Evolutionary conservation across 192 early-diverging fungal genomes (phyloP).

Genomic region (Blastocladiella britannica): DNA sequence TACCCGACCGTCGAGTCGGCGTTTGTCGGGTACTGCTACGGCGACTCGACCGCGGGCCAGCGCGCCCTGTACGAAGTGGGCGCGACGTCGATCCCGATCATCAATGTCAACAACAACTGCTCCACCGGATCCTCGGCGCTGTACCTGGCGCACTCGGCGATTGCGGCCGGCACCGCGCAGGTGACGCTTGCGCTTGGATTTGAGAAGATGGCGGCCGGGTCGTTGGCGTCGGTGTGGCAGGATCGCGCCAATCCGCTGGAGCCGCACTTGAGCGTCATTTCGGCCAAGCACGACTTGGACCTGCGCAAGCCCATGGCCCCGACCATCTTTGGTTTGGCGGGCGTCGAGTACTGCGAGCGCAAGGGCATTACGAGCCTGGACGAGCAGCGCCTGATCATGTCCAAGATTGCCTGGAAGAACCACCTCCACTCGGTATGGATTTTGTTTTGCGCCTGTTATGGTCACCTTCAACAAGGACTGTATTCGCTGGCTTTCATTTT

Average conservation of each 20-base stretch:
- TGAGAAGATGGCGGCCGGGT: slow-evolving; percentile 43
- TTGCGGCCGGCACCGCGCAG: slow-evolving; percentile 35
- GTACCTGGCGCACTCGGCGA: slow-evolving; percentile 33
- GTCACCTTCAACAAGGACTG: neutral
- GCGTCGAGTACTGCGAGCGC: slow-evolving; percentile 43
- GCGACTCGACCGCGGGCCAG: slow-evolving; percentile 47
- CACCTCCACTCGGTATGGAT: slow-evolving; percentile 30
- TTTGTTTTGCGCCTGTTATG: slow-evolving; percentile 7
- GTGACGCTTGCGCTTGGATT: slow-evolving; percentile 56
- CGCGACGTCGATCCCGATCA: slow-evolving; percentile 44
- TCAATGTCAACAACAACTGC: slow-evolving; percentile 63
- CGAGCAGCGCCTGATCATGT: slow-evolving; percentile 10
- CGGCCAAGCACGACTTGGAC: slow-evolving; percentile 28
- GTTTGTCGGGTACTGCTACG: slow-evolving; percentile 28
- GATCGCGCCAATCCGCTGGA: slow-evolving; percentile 43
- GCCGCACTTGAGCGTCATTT: slow-evolving; percentile 21
- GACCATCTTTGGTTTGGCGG: slow-evolving; percentile 53
- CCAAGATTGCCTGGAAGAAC: slow-evolving; percentile 52
- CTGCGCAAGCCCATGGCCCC: slow-evolving; percentile 32
- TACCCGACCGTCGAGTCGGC: slow-evolving; percentile 6
- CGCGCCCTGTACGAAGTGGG: slow-evolving; percentile 51
- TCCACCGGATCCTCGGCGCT: slow-evolving; percentile 52
- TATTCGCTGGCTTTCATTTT: slow-evolving; percentile 5
- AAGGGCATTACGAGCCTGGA: slow-evolving; percentile 32
- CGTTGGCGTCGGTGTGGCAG: slow-evolving; percentile 21